These are phyloP conservation scores for Endoconidiophora laricicola DNA, from an alignment of 2,329 filamentous ascomycete species.

Conservation along the genomic window DNA sequence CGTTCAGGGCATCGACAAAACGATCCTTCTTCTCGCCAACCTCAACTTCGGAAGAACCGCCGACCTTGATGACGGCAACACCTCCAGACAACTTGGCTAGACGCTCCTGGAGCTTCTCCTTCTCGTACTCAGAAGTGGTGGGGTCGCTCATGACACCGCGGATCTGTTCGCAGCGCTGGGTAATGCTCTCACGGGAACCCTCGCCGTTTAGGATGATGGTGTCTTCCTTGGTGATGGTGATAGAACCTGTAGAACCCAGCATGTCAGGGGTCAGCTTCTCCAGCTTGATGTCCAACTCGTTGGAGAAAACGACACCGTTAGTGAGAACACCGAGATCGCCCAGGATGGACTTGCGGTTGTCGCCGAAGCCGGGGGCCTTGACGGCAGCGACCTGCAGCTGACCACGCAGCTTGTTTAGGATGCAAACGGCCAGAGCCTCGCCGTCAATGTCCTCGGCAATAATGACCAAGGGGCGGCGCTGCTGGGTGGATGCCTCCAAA, in stretches of 20 bases:
- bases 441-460: conserved; percentile 98
- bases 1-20: conserved; percentile 95
- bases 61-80: conserved; percentile 98
- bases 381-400: conserved; percentile 97
- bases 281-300: conserved; percentile 97
- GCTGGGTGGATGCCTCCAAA: conserved; percentile 89
- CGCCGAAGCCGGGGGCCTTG: conserved; percentile 97
- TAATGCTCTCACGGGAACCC: conserved; percentile 81
- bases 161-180: conserved; percentile 97
- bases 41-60: conserved; percentile 93
- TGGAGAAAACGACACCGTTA: conserved; percentile 93
- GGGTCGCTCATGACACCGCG: conserved; percentile 90
- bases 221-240: conserved; percentile 99
- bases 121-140: conserved; percentile 95
- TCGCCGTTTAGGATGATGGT: conserved; percentile 97
- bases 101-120: conserved; percentile 99
- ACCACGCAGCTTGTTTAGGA: conserved; percentile 98
- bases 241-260: conserved; percentile 92
- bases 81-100: conserved; percentile 97
- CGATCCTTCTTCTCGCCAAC: conserved; percentile 99
- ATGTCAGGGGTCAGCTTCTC: conserved; percentile 94
- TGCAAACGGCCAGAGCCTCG: conserved; percentile 95
- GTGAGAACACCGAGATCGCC: conserved; percentile 91
- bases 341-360: conserved; percentile 99
- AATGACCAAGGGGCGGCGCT: conserved; percentile 90